Base-by-base conservation (phyloP, 805 yeast species). In the Pichia exigua region DNA sequence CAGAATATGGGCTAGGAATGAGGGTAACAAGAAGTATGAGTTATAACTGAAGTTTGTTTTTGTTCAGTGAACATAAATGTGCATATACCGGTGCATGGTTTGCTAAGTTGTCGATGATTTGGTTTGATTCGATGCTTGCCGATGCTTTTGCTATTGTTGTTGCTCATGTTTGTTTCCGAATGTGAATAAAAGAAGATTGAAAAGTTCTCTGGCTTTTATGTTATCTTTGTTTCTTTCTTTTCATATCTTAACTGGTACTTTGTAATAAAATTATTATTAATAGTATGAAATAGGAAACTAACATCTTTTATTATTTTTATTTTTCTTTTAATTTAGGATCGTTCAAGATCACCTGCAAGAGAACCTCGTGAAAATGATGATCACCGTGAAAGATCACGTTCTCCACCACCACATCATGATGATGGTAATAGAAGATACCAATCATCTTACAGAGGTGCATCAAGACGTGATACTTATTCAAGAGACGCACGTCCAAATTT, bases 281-380 rank as follows among this genome's bases (percentile, higher is more conserved):
- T 42, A 27, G 12, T 24, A 42, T 42, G 12, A n/a, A 18, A 27
- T 8, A 40, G 39, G 17, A n/a, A 47, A 51, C 54, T 51, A 51
- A 51, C 54, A 44, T 22, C 38, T 12, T 41, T 5, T 26, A 27
- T 27, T 15, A 13, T 48, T 49, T 40, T 18, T 44, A 9, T 15
- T 27, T 43, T 45, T 50, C 35, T 4, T 18, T 51, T 46, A 7
- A 3, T 43, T 22, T 45, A 62, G 70, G 59, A 56, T 54, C 59
- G 59, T 50, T 56, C 59, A 26, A 65, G 72, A 60, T 68, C 71
- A 49, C 71, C 70, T 46, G 54, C 60, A 46, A 62, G 70, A 57
- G 60, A 51, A 28, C 54, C 53, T 8, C 54, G 56, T 44, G 57
- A 56, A n/a, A 43, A 46, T 26, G 44, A 49, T 59, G 39, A 59